These are phyloP conservation scores for Rhodotorula sp. DNA, from an alignment of 1,284 basidiomycete species.

Conservation along the genomic window DNA sequence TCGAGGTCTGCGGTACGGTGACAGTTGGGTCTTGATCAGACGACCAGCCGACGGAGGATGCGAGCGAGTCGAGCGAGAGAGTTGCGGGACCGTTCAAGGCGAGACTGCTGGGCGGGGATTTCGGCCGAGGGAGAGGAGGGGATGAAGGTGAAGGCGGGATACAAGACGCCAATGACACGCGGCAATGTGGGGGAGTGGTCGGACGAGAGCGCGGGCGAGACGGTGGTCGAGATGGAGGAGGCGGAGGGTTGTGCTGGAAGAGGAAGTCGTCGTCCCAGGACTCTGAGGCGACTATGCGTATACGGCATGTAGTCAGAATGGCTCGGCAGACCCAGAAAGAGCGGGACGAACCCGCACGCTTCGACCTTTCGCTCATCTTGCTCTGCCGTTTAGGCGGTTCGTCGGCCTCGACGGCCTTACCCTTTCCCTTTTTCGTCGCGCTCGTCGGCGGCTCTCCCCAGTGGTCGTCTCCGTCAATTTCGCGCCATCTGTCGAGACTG, in stretches of 20 bases:
- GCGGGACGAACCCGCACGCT: background rate
- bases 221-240: background rate
- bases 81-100: background rate
- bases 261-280: constrained; percentile 38
- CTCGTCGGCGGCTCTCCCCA: background rate
- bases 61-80: constrained; percentile 30
- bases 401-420: background rate
- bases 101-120: background rate
- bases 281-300: constrained; percentile 16
- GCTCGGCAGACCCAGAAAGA: too few species aligned
- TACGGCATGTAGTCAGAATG: too few species aligned
- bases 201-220: constrained; percentile 7
- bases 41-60: constrained; percentile 4
- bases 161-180: background rate
- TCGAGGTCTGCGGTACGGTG: background rate
- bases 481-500: constrained; percentile 3
- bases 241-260: constrained; percentile 18
- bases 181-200: background rate
- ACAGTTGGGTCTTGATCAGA: constrained; percentile 30
- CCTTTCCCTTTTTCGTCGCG: background rate
- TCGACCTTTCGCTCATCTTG: background rate
- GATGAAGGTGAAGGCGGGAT: background rate
- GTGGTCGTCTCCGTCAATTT: constrained; percentile 2
- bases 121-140: background rate
- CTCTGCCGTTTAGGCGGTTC: background rate